Conservation (phyloP, 495 filamentous ascomycete genomes). For the Schizothecium vesticola region DNA sequence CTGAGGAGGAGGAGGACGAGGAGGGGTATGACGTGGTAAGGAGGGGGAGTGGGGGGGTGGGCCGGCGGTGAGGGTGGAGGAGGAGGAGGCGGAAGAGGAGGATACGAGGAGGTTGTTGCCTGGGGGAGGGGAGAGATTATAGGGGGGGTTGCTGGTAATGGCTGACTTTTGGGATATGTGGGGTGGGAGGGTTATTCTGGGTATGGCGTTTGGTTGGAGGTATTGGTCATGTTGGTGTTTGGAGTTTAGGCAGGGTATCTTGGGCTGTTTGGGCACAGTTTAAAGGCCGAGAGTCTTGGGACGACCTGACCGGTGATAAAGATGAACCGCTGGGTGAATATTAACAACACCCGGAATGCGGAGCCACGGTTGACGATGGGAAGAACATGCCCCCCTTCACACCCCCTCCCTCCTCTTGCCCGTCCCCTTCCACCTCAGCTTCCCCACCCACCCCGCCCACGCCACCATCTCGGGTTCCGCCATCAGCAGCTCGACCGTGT, state of each 20-base stretch:
- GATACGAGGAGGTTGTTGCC: conserved; percentile 18
- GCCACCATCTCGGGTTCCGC: conserved; percentile 65
- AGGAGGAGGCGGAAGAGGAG: conserved; percentile 10
- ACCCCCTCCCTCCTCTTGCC: conserved; percentile 20
- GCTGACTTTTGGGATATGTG: neutral
- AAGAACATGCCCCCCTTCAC: neutral
- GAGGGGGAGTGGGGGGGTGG: conserved; percentile 1
- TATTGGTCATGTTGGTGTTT: neutral
- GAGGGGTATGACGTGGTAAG: conserved; percentile 11
- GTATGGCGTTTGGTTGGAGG: neutral
- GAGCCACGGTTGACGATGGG: neutral
- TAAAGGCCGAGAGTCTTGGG: neutral
- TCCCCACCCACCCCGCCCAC: conserved; percentile 64
- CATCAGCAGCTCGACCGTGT: conserved; percentile 63
- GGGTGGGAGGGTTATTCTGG: neutral
- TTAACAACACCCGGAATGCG: neutral
- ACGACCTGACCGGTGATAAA: neutral
- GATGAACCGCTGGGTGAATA: neutral
- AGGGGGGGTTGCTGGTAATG: neutral
- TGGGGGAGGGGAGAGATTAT: neutral
- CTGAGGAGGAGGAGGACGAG: conserved; percentile 7
- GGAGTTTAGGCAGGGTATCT: neutral
- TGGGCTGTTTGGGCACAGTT: neutral
- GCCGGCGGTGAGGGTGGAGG: conserved; percentile 14
- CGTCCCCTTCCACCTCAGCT: conserved; percentile 59